Conservation (phyloP, 768 basidiomycete species). For the Infundibulicybe gibba region DNA sequence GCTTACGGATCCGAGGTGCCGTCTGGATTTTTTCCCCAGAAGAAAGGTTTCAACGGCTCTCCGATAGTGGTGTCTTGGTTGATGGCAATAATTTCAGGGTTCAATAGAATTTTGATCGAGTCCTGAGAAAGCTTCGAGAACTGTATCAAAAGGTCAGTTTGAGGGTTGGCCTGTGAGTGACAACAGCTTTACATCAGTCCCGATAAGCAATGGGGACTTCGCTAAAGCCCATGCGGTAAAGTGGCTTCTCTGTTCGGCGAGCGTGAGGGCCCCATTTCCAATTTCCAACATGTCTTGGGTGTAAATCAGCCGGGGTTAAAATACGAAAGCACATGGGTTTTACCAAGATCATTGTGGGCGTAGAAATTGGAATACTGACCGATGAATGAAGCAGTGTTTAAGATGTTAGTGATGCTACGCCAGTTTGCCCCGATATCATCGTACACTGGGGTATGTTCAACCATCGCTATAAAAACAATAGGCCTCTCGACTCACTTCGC, state of each 20-base stretch:
- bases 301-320: too few species aligned
- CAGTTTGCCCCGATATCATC: slow-evolving; percentile 19
- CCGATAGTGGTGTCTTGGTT: slow-evolving; percentile 48
- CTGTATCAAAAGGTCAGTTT: slow-evolving; percentile 4
- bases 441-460: slow-evolving; percentile 8
- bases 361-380: slow-evolving; percentile 34
- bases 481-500: slow-evolving; percentile 10
- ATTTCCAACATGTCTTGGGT: slow-evolving; percentile 28
- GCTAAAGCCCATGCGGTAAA: slow-evolving; percentile 56
- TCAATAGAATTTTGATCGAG: slow-evolving; percentile 40
- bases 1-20: slow-evolving; percentile 20
- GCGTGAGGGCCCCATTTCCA: slow-evolving; percentile 44
- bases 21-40: slow-evolving; percentile 54
- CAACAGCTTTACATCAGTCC: slow-evolving; percentile 34
- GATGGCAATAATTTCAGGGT: slow-evolving; percentile 51
- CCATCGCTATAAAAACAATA: too few species aligned
- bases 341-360: slow-evolving; percentile 48
- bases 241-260: slow-evolving; percentile 48
- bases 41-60: slow-evolving; percentile 49
- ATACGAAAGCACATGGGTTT: not conserved
- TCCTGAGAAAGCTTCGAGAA: slow-evolving; percentile 22
- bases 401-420: slow-evolving; percentile 15
- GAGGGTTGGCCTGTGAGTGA: not conserved
- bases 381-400: slow-evolving; percentile 20
- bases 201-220: slow-evolving; percentile 48